Evolutionary conservation across 495 filamentous ascomycete genomes (phyloP), one percentile per base, ranked within the genome.

Genomic region (Elaphomyces granulatus): DNA sequence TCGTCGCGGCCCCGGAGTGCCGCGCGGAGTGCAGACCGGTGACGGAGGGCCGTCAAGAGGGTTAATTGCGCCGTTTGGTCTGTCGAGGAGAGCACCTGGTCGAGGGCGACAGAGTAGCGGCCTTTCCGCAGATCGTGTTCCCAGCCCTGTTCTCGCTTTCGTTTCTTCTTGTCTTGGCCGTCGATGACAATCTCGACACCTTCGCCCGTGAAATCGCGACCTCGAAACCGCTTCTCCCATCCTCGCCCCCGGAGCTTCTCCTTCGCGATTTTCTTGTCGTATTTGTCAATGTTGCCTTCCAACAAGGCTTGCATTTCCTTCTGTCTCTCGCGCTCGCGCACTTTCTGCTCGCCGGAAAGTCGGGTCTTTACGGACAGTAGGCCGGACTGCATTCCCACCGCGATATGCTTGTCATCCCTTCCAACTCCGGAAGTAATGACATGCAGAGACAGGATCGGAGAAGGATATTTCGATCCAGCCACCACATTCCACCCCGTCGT

Each of bases 361-460:
- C 87, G 76, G 15, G 92, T 96, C 51, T 81, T 78, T 44, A 96
- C 71, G 2, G 84, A 90, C 3, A 98, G 62, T 1, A 94, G 66
- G 20, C 92, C 92, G 2, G 84, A 90, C 44, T 87, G 77, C 78
- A 95, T 83, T 59, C 92, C 90, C 0, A 96, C 88, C 4, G 78
- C 85, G 20, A 99, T 69, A 59, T 99, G 90, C 38, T 82, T 81
- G 49, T 93, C 85, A 48, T 85, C 82, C 17, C 71, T 72, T 14
- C 69, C 64, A 14, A 66, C 51, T 16, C 80, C 80, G 20, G 77
- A 64, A 18, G 71, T 62, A 48, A 95, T 72, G 38, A 88, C 78
- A 42, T 65, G 68, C 38, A 96, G 67, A 2, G 87, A 81, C 1
- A 96, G 73, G 43, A 99, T 80, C 0, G 92, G 90, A 0, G 80